Percentiles rank a stretch among this genome's conserved stretches.
Conservation (phyloP, 2,329 filamentous ascomycete genomes). For the Colletotrichum sp. region DNA sequence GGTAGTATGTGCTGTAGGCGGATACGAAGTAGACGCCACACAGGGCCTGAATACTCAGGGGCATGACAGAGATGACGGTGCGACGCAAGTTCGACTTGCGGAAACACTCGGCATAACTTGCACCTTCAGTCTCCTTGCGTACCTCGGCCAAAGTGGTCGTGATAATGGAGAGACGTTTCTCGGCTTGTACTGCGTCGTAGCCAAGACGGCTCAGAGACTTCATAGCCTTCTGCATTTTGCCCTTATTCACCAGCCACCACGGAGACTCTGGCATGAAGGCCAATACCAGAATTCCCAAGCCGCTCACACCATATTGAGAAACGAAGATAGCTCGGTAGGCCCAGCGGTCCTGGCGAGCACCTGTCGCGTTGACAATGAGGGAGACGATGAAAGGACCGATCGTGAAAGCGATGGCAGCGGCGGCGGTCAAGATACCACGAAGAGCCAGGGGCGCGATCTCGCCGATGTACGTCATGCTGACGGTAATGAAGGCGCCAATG, state of each 20-base stretch:
- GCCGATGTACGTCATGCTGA: constrained; percentile 34
- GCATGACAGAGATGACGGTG: constrained; percentile 42
- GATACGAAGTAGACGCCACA: constrained; percentile 39
- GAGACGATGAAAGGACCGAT: constrained; percentile 33
- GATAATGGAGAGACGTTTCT: constrained; percentile 32
- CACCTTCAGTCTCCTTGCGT: constrained; percentile 38
- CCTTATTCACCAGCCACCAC: constrained; percentile 42
- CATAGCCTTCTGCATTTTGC: constrained; percentile 18
- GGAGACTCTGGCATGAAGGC: constrained; percentile 45
- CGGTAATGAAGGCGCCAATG: constrained; percentile 29
- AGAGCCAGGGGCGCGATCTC: constrained; percentile 34
- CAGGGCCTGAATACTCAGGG: constrained; percentile 38
- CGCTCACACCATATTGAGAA: constrained; percentile 18
- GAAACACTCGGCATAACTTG: constrained; percentile 44
- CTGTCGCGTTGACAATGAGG: constrained; percentile 35
- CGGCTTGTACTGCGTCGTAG: constrained; percentile 27
- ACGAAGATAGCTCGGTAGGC: constrained; percentile 30
- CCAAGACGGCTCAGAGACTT: constrained; percentile 34
- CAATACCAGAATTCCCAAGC: background rate
- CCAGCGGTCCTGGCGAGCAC: constrained; percentile 30
- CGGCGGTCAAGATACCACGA: constrained; percentile 30
- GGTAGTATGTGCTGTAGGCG: constrained; percentile 44
- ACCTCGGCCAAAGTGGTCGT: constrained; percentile 36
- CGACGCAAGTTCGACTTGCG: constrained; percentile 41
- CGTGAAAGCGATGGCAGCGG: constrained; percentile 29